Evolutionary conservation across 495 filamentous ascomycete species (phyloP).

Genomic region (Rhypophila decipiens): DNA sequence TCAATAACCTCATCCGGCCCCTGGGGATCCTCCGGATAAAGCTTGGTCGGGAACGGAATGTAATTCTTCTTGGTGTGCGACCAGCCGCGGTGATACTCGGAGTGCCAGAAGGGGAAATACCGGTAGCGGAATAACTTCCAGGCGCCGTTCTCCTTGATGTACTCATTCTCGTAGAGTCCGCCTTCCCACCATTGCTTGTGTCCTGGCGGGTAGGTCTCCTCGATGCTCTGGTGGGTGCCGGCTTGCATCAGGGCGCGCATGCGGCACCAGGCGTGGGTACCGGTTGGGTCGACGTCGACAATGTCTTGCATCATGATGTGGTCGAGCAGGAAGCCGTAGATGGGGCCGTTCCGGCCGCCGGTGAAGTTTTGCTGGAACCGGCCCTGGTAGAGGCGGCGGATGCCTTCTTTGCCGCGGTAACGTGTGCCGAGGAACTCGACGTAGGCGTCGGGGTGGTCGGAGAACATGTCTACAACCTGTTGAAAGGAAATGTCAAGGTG

Average conservation of each 20-base stretch:
- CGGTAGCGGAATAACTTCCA: conserved; percentile 51
- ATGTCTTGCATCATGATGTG: conserved; percentile 54
- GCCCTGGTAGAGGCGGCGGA: conserved; percentile 47
- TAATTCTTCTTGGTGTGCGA: conserved; percentile 46
- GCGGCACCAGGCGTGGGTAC: conserved; percentile 45
- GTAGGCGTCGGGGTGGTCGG: conserved; percentile 47
- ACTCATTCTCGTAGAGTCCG: conserved; percentile 54
- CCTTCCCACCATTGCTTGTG: conserved; percentile 52
- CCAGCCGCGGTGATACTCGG: conserved; percentile 47
- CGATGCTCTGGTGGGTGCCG: conserved; percentile 43
- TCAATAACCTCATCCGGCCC: conserved; percentile 50
- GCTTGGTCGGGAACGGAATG: conserved; percentile 38
- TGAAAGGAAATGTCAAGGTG: background rate
- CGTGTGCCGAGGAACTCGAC: conserved; percentile 51
- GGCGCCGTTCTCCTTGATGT: conserved; percentile 49
- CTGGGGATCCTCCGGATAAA: conserved; percentile 40
- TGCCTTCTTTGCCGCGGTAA: conserved; percentile 47
- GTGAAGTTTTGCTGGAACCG: conserved; percentile 45
- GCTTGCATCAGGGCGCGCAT: conserved; percentile 52
- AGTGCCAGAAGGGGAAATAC: conserved; percentile 55
- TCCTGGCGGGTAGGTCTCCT: conserved; percentile 41
- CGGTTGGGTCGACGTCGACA: conserved; percentile 38
- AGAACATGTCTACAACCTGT: conserved; percentile 45
- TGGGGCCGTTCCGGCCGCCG: conserved; percentile 47
- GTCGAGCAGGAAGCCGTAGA: conserved; percentile 50